Base-by-base conservation (phyloP, 495 filamentous ascomycete genomes). In the Penicillium waksmanii region DNA sequence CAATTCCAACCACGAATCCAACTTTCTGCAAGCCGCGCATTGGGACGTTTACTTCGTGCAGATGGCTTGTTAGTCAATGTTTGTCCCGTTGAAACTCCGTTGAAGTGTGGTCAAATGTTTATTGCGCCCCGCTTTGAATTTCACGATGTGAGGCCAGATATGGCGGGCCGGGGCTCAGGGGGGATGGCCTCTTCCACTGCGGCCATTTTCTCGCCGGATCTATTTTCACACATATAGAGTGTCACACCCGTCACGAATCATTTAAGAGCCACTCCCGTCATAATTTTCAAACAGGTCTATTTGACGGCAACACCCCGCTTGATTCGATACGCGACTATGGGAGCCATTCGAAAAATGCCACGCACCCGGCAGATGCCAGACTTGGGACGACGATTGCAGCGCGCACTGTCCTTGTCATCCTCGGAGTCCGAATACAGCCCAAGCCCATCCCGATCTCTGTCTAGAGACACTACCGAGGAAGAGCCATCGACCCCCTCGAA, bases 321-420 rank as follows among this genome's bases (percentile, higher is more conserved):
- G 42, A 44, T 44, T 44, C 27, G n/a, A n/a, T n/a, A 44, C 42
- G 2, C 42, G 42, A 44, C 42, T n/a, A 44, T 44, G 12, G 36
- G 36, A 38, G 36, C 12, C 36, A n/a, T 38, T 38, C 36, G 15
- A 38, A 38, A 38, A n/a, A 13, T n/a, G 15, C 15, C 36, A n/a
- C 36, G 10, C 36, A n/a, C 36, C 4, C 36, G 3, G 36, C 11
- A 38, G 36, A 38, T 38, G 5, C 36, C 36, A 38, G 36, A 38
- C 12, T 38, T 38, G 12, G 12, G 36, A n/a, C 36, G 36, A n/a
- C 36, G 36, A 38, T 38, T 38, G 36, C 36, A 38, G 36, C 36
- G 36, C 15, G 36, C 36, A 38, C 15, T 38, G 36, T 38, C 36
- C 36, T n/a, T 38, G 36, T 38, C 36, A 38, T 38, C 36, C 36